Conservation (phyloP, 495 filamentous ascomycete species). For the Arthonia radiata region DNA sequence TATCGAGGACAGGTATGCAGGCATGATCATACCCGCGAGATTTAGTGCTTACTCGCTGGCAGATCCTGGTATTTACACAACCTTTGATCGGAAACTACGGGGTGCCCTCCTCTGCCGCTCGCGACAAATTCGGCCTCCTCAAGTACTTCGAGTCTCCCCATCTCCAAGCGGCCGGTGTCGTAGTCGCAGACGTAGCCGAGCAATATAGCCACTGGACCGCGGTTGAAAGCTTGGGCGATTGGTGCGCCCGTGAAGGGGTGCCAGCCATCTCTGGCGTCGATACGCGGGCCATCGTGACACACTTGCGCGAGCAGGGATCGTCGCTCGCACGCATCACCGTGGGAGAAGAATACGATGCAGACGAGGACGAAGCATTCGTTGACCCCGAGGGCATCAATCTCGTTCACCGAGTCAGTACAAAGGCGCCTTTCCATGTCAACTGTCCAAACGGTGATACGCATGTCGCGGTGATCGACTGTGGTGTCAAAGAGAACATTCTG, state of each 20-base stretch:
- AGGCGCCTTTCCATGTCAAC: constrained; percentile 84
- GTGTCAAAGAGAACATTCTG: constrained; percentile 98
- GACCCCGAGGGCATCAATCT: constrained; percentile 93
- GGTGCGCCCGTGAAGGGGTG: constrained; percentile 89
- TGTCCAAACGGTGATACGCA: constrained; percentile 59
- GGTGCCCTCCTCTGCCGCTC: constrained; percentile 51
- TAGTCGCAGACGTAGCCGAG: constrained; percentile 80
- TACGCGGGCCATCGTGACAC: constrained; percentile 86
- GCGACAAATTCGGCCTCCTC: constrained; percentile 54
- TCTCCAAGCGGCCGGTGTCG: constrained; percentile 85
- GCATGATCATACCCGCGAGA: constrained; percentile 14
- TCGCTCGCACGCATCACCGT: constrained; percentile 87
- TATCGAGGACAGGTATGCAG: constrained; percentile 99
- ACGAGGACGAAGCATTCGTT: constrained; percentile 88
- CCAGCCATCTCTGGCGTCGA: constrained; percentile 94
- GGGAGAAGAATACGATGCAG: constrained; percentile 94
- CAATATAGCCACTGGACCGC: constrained; percentile 98
- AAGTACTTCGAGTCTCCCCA: constrained; percentile 92
- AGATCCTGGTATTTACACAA: constrained; percentile 57
- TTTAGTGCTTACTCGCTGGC: neutral
- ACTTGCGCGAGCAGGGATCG: constrained; percentile 83
- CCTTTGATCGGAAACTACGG: constrained; percentile 99
- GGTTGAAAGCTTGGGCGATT: constrained; percentile 73
- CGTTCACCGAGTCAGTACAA: constrained; percentile 86
- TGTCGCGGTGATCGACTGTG: constrained; percentile 88